Conservation (phyloP, 148 eudicot genomes). For the Cornus suecica region DNA sequence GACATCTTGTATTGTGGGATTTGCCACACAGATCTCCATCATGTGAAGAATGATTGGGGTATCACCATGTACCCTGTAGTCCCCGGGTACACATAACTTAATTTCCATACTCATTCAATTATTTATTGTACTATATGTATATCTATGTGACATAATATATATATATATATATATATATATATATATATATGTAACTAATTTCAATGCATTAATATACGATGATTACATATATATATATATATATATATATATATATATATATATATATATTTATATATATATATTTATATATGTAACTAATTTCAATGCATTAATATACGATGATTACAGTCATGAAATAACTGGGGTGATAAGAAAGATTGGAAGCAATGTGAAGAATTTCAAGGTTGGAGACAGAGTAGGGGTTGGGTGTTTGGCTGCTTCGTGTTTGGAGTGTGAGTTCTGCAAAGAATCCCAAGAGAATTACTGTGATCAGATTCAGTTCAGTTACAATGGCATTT, state of each 20-base stretch:
- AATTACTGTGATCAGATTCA: constrained; percentile 82
- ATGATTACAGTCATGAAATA: constrained; percentile 95
- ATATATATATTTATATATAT: background rate
- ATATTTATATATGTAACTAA: too few relatives aligned
- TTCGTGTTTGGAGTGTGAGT: constrained; percentile 81
- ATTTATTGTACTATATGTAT: too few relatives aligned
- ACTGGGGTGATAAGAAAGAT: constrained; percentile 73
- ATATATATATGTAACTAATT: too few relatives aligned
- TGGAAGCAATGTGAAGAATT: constrained; percentile 68
- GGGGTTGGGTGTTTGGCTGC: constrained; percentile 91
- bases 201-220: too few relatives aligned
- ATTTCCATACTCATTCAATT: background rate
- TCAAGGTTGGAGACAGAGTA: constrained; percentile 71
- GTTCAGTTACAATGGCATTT: constrained; percentile 74
- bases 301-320: too few relatives aligned
- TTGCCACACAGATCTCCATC: constrained; percentile 87
- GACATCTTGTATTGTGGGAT: constrained; percentile 80
- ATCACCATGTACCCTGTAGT: constrained; percentile 90
- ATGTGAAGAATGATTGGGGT: constrained; percentile 77
- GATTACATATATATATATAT: constrained; percentile 17
- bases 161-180: background rate
- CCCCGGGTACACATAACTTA: constrained; percentile 61
- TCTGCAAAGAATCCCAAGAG: constrained; percentile 58
- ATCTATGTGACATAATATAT: too few relatives aligned
- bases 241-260: background rate